Base-by-base conservation (phyloP, 2,329 filamentous ascomycete species). In the Neofusicoccum parvum region DNA sequence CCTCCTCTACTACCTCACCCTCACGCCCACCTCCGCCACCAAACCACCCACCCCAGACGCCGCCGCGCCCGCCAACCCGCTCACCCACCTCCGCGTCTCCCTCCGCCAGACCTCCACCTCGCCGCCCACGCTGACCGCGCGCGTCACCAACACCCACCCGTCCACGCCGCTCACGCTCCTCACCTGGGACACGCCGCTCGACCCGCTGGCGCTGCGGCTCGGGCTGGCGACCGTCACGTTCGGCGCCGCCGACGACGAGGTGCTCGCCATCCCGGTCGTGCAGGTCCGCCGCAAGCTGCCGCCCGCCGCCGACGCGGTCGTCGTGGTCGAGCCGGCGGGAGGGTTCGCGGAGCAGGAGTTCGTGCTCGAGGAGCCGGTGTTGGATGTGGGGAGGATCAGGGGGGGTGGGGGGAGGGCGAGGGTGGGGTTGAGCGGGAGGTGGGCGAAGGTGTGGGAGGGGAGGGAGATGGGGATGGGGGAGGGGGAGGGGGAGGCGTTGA, bases 171-270 rank as follows among this genome's bases (percentile, higher is more conserved):
- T 76, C 65, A 78, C 78, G 0, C 59, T 81, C 5, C 69, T 78
- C 27, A 75, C 72, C 67, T 81, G 78, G 78, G 73, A 75, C 58
- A 78, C 78, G 1, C 79, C 79, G 14, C 69, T 81, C 43, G 79
- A 81, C 65, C 66, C 72, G 1, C 70, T 74, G 37, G 78, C 78
- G 7, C 62, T 76, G 20, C 76, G 77, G 23, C 74, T 77, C 2
- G 78, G 78, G 9, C 71, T 80, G 3, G 76, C 80, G 66, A 73
- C 68, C 76, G 2, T 71, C 2, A 51, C 80, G 32, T 76, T 76
- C 39, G 39, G 39, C 39, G 39, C 3, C 39, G 39, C 5, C 39
- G 3, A 15, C 39, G 39, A 10, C 39, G 39, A 23, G 9, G 20
- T 3, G 17, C 46, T 49, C 17, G 14, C 9, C 46, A 9, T 49